Base-by-base conservation (phyloP, 2,329 filamentous ascomycete genomes). In the Fusarium xylarioides region DNA sequence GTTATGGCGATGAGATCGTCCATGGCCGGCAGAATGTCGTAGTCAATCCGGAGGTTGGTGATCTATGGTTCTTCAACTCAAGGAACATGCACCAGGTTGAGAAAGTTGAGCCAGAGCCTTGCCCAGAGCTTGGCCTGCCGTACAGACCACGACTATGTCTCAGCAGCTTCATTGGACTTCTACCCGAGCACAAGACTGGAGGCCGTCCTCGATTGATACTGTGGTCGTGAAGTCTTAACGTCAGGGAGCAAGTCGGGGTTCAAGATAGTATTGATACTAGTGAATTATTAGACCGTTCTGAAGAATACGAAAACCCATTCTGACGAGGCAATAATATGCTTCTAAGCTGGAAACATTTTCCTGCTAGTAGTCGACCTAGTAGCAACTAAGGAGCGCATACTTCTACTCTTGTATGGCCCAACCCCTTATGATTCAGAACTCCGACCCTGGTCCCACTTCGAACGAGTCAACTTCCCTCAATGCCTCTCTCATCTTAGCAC, bases 71-170 rank as follows among this genome's bases (percentile, higher is more conserved):
- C 32, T 58, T 58, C 26, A 58, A 58, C 21, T 58, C 55, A n/a
- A 58, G 55, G 16, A 58, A 58, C 19, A 50, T 58, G 55, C 43
- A 58, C 18, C 55, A 58, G 43, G 55, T 58, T 28, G 43, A 58
- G 9, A 58, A 58, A 11, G 55, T 58, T 15, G 43, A 50, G 2
- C 55, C 55, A 23, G 55, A 58, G 23, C 55, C 43, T 4, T 58
- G 55, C 7, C 34, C 23, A 4, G 43, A 58, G 21, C 55, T 58
- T 14, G 34, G 43, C 5, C 34, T 58, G 12, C 32, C 55, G 12
- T 50, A 38, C 21, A 28, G 55, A 19, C 55, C 55, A 50, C 32
- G 55, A 15, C 43, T 58, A 2, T 58, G 55, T 26, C 32, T 58
- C 18, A 58, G 55, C 19, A 58, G 55, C 21, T 58, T 58, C 14